Evolutionary conservation across 495 filamentous ascomycete species (phyloP).

Genomic region (Hypomontagnella monticulosa): DNA sequence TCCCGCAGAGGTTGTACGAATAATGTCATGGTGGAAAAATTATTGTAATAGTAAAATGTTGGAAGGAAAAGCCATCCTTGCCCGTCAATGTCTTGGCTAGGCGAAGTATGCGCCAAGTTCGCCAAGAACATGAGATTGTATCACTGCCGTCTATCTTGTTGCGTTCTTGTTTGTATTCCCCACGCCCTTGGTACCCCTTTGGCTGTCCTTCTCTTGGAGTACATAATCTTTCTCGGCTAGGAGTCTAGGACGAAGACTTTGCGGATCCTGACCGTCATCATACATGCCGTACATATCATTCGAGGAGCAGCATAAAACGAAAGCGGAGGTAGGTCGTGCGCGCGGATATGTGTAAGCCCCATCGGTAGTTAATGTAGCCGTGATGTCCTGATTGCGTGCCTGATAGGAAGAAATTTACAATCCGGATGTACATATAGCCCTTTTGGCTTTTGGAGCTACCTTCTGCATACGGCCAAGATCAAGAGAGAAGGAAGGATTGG

Average conservation of each 20-base stretch:
- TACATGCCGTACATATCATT: conserved; percentile 14
- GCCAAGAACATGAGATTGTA: conserved; percentile 43
- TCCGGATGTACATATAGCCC: conserved; percentile 18
- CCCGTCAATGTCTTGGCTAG: conserved; percentile 40
- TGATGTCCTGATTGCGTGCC: conserved; percentile 28
- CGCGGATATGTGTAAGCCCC: conserved; percentile 35
- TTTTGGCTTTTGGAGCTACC: conserved; percentile 23
- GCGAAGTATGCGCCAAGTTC: conserved; percentile 43
- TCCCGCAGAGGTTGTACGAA: conserved; percentile 36
- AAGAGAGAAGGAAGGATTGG: conserved; percentile 19
- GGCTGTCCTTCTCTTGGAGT: conserved; percentile 18
- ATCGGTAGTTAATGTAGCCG: conserved; percentile 40
- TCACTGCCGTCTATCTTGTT: conserved; percentile 30
- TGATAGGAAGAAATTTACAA: conserved; percentile 40
- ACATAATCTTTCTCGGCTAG: conserved; percentile 34
- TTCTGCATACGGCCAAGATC: conserved; percentile 35
- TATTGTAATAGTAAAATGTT: conserved; percentile 6
- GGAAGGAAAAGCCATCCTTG: conserved; percentile 41
- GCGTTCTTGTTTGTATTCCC: conserved; percentile 19
- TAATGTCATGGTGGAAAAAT: conserved; percentile 26
- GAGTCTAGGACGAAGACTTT: conserved; percentile 27
- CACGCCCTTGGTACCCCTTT: conserved; percentile 27
- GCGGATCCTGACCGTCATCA: conserved; percentile 33
- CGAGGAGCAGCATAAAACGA: conserved; percentile 2
- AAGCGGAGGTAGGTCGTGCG: conserved; percentile 23